Evolutionary conservation across 116 monocot genomes (phyloP).

Genomic region (Iris pallida): DNA sequence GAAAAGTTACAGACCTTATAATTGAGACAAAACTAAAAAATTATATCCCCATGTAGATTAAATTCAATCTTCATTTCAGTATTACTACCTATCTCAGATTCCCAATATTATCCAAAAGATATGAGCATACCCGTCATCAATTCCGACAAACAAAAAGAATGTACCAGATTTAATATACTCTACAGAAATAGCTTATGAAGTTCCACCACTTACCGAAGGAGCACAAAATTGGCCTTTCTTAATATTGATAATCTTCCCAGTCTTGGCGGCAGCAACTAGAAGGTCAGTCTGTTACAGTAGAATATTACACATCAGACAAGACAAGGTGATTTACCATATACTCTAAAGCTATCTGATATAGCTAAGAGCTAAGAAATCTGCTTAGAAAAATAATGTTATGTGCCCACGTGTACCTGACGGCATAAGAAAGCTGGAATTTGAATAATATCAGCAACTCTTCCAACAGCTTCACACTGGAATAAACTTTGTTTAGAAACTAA

Average conservation of each 20-base stretch:
- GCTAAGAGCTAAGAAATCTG: neutral
- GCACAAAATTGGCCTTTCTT: constrained; percentile 69
- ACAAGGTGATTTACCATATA: too few relatives aligned
- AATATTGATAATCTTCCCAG: constrained; percentile 60
- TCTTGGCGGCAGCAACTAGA: constrained; percentile 55
- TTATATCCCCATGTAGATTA: too few relatives aligned
- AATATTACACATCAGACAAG: neutral
- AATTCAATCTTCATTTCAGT: neutral
- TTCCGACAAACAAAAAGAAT: neutral
- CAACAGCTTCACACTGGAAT: constrained; percentile 89
- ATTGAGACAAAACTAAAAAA: neutral
- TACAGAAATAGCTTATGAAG: too few relatives aligned
- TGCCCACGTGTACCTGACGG: constrained; percentile 37
- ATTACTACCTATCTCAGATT: neutral
- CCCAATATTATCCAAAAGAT: neutral
- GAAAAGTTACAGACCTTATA: too few relatives aligned
- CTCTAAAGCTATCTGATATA: neutral
- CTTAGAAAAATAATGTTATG: neutral
- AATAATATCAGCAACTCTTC: constrained; percentile 84
- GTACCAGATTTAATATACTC: neutral
- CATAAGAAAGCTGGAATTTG: constrained; percentile 69
- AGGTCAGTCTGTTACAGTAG: constrained; percentile 47
- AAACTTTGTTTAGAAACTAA: constrained; percentile 5
- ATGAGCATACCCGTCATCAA: neutral
- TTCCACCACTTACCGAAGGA: constrained; percentile 36